Percentiles rank a stretch among this genome's conserved stretches.
Conservation (phyloP, 768 basidiomycete genomes). For the Russula griseocarnosa region DNA sequence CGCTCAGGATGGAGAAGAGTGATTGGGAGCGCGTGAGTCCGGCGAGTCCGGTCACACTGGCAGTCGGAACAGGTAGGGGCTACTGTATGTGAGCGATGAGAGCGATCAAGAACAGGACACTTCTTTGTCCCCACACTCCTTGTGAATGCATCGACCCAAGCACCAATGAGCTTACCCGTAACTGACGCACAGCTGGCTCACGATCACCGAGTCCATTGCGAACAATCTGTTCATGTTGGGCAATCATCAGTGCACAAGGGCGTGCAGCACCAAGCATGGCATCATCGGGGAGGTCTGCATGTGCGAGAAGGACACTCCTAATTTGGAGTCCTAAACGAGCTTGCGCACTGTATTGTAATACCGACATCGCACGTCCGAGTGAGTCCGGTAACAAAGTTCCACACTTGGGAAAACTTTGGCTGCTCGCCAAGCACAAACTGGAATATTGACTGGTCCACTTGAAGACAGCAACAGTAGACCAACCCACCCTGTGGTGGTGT, state of each 20-base stretch:
- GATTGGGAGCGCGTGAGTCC: too few species aligned
- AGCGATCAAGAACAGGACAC: slow-evolving; percentile 37
- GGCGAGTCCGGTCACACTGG: too few species aligned
- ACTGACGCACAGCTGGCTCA: slow-evolving; percentile 68
- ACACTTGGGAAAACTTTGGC: too few species aligned
- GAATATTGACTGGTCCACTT: too few species aligned
- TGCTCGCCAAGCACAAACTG: too few species aligned
- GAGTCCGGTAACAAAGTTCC: slow-evolving; percentile 63
- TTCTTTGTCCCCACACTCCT: slow-evolving; percentile 39
- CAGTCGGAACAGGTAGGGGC: too few species aligned
- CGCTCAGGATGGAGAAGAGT: too few species aligned
- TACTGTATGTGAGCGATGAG: too few species aligned
- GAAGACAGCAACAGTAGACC: too few species aligned
- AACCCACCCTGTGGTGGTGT: too few species aligned
- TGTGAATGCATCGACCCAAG: slow-evolving; percentile 70
- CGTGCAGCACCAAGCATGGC: slow-evolving; percentile 48
- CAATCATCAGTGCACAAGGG: slow-evolving; percentile 59
- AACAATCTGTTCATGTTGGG: slow-evolving; percentile 73
- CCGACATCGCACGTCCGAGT: slow-evolving; percentile 79
- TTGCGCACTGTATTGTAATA: slow-evolving; percentile 64
- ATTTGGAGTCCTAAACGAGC: slow-evolving; percentile 64
- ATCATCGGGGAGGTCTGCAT: slow-evolving; percentile 31
- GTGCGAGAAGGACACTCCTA: slow-evolving; percentile 50
- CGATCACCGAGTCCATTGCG: slow-evolving; percentile 84
- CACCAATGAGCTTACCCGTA: slow-evolving; percentile 63